Base-by-base conservation (phyloP, 805 yeast species). In the Ogataea chonburiensis region DNA sequence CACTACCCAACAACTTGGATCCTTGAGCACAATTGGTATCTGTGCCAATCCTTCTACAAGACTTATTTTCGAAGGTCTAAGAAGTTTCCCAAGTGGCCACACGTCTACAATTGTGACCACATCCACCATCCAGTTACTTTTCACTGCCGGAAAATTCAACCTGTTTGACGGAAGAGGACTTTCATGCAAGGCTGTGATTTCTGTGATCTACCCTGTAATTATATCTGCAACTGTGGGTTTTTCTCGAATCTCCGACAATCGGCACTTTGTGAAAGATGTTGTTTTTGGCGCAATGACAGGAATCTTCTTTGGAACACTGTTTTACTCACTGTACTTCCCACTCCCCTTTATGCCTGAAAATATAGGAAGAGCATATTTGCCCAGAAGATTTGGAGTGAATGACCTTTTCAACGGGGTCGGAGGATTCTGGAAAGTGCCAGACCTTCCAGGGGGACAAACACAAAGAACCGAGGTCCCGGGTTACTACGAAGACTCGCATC, bases 51-150 rank as follows among this genome's bases (percentile, higher is more conserved):
- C 53, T 1, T 49, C 70, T 33, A 15, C 51, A 3, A 47, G 42
- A 11, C 38, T 61, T 3, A 51, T 76, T 13, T 50, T 56, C 48
- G 79, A 75, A 48, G 81, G 81, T 1, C 71, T 73, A 49, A 63
- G 78, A 45, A 70, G 77, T 17, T 74, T 78, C 31, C 81, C 81
- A 2, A 72, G 77, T 31, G 81, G 79, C 1, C 81, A 76, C 49
- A 65, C 80, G 0, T 61, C 77, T 7, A 61, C 74, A 5, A 59
- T 73, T 15, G 75, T 75, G 47, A 64, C 78, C 1, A 69, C 79
- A 1, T 61, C 67, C 40, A 60, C 65, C 1, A 52, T 64, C 13
- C 52, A 63, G 18, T 50, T 61, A 15, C 54, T 68, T 15, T 60
- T 64, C 44, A 38, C 60, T 8, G 48, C 64, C 5, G 64, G 65